Evolutionary conservation across 2,329 filamentous ascomycete species (phyloP).

Genomic region (Beauveria asiatica): DNA sequence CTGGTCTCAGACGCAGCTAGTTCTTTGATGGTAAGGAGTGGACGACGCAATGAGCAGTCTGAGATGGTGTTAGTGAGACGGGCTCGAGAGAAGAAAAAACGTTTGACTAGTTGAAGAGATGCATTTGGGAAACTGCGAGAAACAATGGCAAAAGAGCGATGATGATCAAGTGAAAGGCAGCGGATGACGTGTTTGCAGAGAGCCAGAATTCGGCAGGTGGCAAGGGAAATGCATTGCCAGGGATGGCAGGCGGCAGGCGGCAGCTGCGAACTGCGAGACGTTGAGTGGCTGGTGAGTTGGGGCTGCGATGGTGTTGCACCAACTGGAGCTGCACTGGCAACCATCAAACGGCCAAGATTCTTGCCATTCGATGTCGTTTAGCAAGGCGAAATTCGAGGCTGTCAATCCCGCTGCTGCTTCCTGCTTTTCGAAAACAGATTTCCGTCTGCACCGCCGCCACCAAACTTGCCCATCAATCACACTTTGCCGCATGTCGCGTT

Average conservation of each 20-base stretch:
- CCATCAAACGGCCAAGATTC: neutral
- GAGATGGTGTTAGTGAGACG: conserved; percentile 8
- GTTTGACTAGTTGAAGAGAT: neutral
- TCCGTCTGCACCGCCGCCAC: neutral
- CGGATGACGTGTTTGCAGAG: neutral
- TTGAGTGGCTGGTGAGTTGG: conserved; percentile 5
- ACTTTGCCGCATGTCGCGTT: neutral
- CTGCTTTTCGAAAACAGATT: neutral
- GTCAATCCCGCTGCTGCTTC: neutral
- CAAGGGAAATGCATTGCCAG: neutral
- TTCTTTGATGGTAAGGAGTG: conserved; percentile 19
- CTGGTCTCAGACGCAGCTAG: conserved; percentile 11
- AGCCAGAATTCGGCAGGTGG: neutral
- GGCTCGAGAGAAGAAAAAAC: neutral
- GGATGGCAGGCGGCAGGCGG: neutral
- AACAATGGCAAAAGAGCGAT: conserved; percentile 7
- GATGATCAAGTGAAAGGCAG: conserved; percentile 10
- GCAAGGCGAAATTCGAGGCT: too few species aligned
- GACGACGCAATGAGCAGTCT: conserved; percentile 30
- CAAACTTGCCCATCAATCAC: neutral
- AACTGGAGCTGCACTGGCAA: neutral
- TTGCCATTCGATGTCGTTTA: neutral
- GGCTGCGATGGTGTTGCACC: neutral
- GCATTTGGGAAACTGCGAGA: neutral
- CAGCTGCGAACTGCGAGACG: conserved; percentile 3